Evolutionary conservation across 2,329 filamentous ascomycete genomes (phyloP), one percentile per base, ranked within the genome.

Genomic region (Mollisiaceae sp.): DNA sequence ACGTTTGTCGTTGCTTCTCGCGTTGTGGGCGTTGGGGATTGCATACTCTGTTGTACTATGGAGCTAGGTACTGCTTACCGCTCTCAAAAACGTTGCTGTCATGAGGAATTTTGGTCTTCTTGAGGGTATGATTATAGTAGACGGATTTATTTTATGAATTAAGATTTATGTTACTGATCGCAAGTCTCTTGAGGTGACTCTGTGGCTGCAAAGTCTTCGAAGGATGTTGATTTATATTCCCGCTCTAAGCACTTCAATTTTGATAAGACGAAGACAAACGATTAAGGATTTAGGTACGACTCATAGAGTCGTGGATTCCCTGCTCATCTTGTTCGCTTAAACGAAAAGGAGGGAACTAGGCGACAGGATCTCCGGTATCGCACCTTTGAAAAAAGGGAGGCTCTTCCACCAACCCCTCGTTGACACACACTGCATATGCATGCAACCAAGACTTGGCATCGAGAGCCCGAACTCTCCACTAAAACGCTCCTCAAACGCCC

Each of bases 371-470:
- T 20, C 43, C 43, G n/a, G 20, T 18, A 45, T 22, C 45, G 45
- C 45, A 22, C 24, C 50, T 35, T 24, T 32, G n/a, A n/a, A 27
- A 54, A 3, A 27, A 15, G 18, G 12, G 50, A 54, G 47, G 50
- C 50, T 54, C 50, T 54, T 54, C 50, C 24, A 35, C 50, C 20
- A 52, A 52, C 50, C 43, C 50, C 27, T 54, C 24, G 24, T 32
- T 24, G 50, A 27, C 50, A 54, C 50, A 52, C 43, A n/a, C 15
- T 47, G n/a, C 43, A 47, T 47, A 47, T 47, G 43, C 43, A 52
- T 32, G 22, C 47, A 52, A 52, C 47, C 32, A 4, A 11, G 24
- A 27, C 27, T 54, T 24, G 4, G 24, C 8, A 32, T n/a, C 24
- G 18, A 12, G 5, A 27, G 14, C 24, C 14, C 24, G 14, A 54